These are phyloP conservation scores for Luvunga scandens DNA, from an alignment of 345 rosid species.

Conservation along the genomic window DNA sequence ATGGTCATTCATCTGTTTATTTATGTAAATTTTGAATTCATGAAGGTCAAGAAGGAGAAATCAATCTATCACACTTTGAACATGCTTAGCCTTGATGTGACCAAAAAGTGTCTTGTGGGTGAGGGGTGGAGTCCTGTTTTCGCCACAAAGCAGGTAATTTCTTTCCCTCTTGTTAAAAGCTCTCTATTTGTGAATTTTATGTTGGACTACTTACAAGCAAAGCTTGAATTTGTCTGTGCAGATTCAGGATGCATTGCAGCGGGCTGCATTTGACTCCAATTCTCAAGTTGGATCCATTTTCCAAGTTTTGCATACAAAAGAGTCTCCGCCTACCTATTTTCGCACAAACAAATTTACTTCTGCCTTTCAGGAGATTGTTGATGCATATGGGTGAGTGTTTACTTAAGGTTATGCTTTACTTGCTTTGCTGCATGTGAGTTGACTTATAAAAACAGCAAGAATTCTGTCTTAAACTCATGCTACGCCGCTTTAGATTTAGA, in stretches of 20 bases:
- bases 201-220: slow-evolving; percentile 16
- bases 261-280: slow-evolving; percentile 88
- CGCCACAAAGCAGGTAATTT: slow-evolving; percentile 73
- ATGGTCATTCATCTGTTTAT: neutral
- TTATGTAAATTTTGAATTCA: slow-evolving; percentile 7
- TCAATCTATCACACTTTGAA: slow-evolving; percentile 83
- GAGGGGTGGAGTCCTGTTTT: slow-evolving; percentile 98
- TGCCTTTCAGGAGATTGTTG: slow-evolving; percentile 96
- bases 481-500: neutral
- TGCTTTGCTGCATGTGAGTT: neutral
- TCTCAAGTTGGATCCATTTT: slow-evolving; percentile 93
- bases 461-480: neutral
- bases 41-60: slow-evolving; percentile 92
- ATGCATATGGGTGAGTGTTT: slow-evolving; percentile 85
- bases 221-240: slow-evolving; percentile 40
- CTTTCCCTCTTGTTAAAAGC: neutral
- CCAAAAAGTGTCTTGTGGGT: slow-evolving; percentile 90
- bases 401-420: slow-evolving; percentile 12
- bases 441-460: neutral
- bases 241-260: slow-evolving; percentile 92
- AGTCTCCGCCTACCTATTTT: slow-evolving; percentile 87
- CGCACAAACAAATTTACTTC: slow-evolving; percentile 85
- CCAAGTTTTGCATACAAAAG: slow-evolving; percentile 81
- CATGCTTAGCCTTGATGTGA: slow-evolving; percentile 97
- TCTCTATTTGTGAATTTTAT: slow-evolving; percentile 3